Evolutionary conservation across 768 basidiomycete genomes (phyloP).

Genomic region (Roridomyces roridus): DNA sequence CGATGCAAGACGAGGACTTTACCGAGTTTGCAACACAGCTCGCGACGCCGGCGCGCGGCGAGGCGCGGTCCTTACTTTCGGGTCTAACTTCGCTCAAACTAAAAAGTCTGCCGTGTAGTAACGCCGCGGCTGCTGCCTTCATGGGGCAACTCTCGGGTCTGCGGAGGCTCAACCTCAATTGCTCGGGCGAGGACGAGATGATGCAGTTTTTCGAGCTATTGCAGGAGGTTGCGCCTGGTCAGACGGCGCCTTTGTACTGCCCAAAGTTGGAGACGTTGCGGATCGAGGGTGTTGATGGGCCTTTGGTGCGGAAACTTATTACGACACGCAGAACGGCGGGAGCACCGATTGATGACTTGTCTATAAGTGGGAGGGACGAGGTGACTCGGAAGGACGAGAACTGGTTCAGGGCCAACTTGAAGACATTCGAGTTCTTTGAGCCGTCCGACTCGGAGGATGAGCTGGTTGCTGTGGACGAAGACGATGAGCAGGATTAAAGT

Average conservation of each 20-base stretch:
- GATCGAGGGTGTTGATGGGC: constrained; percentile 50
- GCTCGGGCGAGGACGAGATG: constrained; percentile 35
- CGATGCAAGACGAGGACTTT: constrained; percentile 63
- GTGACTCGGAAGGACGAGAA: constrained; percentile 47
- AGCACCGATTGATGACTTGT: constrained; percentile 50
- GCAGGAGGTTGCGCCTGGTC: constrained; percentile 24
- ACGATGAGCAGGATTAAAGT: constrained; percentile 28
- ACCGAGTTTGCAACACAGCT: constrained; percentile 54
- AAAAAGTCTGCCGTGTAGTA: constrained; percentile 51
- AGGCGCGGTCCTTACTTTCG: constrained; percentile 51
- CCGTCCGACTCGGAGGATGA: constrained; percentile 56
- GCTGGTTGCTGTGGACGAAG: constrained; percentile 32
- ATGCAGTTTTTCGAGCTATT: constrained; percentile 28
- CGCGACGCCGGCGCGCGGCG: constrained; percentile 42
- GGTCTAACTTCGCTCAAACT: constrained; percentile 61
- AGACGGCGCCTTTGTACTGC: constrained; percentile 45
- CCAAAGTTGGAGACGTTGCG: constrained; percentile 58
- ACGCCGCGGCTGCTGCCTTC: constrained; percentile 39
- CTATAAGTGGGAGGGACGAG: constrained; percentile 52
- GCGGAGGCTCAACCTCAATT: constrained; percentile 46
- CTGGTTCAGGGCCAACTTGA: constrained; percentile 60
- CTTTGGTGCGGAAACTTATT: constrained; percentile 51
- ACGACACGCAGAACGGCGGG: constrained; percentile 46
- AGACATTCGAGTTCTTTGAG: constrained; percentile 62
- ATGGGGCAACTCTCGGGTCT: constrained; percentile 56